Evolutionary conservation across 148 eudicot species (phyloP).

Genomic region (Camellia lanceoleosa): DNA sequence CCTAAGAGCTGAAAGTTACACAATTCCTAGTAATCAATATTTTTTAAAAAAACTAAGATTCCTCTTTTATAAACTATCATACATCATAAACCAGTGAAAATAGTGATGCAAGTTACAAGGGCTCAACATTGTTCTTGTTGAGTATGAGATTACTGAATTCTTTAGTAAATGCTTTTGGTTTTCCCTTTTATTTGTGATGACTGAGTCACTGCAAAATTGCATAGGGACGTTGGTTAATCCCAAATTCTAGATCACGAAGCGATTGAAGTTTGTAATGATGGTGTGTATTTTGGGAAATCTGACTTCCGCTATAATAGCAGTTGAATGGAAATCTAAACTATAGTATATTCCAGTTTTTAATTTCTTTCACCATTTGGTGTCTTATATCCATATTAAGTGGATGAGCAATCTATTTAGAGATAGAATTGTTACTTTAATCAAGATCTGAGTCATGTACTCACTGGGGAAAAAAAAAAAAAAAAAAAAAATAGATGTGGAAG

Average conservation of each 20-base stretch:
- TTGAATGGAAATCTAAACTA: background rate
- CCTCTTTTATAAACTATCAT: slow-evolving; percentile 1
- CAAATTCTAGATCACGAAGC: no score
- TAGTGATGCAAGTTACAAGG: background rate
- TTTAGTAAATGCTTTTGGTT: background rate
- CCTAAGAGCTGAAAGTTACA: background rate
- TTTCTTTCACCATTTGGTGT: no score
- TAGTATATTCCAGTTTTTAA: no score
- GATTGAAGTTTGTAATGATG: no score
- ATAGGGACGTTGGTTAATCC: no score
- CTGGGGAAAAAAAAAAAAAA: no score
- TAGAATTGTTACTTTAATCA: background rate
- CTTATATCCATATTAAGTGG: background rate
- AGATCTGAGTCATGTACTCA: background rate
- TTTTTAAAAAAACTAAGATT: background rate
- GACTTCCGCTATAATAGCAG: background rate
- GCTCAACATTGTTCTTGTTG: background rate
- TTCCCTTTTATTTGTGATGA: background rate
- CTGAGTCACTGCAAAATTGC: no score
- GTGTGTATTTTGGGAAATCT: background rate
- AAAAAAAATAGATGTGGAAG: background rate
- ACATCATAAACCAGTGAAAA: background rate
- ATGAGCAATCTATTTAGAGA: background rate
- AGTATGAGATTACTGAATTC: background rate
- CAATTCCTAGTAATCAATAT: background rate